Conservation (phyloP, 352 stramenopile species). For the Globisporangium orthogonon region DNA sequence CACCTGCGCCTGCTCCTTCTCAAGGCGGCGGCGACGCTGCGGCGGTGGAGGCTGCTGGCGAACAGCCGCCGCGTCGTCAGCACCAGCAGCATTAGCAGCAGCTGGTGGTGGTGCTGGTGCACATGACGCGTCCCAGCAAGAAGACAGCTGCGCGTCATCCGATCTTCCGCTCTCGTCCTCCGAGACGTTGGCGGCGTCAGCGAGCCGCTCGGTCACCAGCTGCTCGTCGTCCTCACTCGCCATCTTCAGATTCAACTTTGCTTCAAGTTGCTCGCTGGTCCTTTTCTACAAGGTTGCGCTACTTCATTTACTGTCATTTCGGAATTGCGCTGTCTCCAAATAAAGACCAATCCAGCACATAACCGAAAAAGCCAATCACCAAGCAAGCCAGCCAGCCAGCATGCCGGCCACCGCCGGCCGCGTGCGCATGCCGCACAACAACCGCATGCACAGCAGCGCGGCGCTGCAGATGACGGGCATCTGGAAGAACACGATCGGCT, state of each 20-base stretch:
- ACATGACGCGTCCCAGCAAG: not conserved
- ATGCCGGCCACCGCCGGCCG: conserved; percentile 88
- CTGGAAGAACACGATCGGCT: conserved; percentile 96
- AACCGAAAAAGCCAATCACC: not conserved
- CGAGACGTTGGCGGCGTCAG: not conserved
- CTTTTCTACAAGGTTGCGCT: not conserved
- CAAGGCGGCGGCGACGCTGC: conserved; percentile 4
- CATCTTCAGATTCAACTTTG: not conserved
- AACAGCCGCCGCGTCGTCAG: not conserved
- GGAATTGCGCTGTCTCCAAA: too few relatives aligned
- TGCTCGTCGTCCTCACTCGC: conserved; percentile 1
- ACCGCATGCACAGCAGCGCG: conserved; percentile 92
- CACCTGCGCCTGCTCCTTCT: conserved; percentile 10
- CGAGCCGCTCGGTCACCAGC: conserved; percentile 10
- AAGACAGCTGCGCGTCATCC: not conserved
- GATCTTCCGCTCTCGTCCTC: not conserved
- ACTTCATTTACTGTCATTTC: too few relatives aligned
- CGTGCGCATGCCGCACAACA: conserved; percentile 96
- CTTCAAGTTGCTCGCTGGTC: not conserved
- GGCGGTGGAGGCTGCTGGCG: not conserved
- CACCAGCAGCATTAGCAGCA: not conserved
- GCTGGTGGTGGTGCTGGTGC: not conserved
- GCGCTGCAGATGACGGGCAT: conserved; percentile 95
- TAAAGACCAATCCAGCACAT: not conserved
- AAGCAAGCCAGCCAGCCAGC: conserved; percentile 3